Base-by-base conservation (phyloP, 2,329 filamentous ascomycete species). In the Diplodia corticola region DNA sequence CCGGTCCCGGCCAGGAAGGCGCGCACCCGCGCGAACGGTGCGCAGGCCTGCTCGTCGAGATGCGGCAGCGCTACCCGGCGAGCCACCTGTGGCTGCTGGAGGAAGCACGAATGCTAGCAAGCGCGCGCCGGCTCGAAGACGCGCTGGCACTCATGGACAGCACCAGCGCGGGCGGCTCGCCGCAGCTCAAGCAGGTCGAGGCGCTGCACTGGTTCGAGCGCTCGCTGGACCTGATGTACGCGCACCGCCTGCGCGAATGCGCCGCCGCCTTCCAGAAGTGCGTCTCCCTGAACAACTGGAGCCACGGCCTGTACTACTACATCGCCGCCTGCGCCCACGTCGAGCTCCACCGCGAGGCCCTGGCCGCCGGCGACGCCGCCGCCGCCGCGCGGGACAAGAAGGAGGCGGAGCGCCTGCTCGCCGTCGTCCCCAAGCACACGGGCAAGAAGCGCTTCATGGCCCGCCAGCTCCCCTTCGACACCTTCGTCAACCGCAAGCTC, bases 371-470 rank as follows among this genome's bases (percentile, higher is more conserved):
- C 35, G 57, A 61, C n/a, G 28, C 2, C 10, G 28, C 22, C n/a
- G 12, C 4, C 1, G 57, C 57, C 12, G n/a, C 76, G 3, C 74
- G 72, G 0, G 75, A 26, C 63, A 55, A 55, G 37, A 17, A 28
- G 20, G 37, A 64, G 68, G 91, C 93, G 0, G 88, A 89, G 60
- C 85, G 90, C 65, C 85, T 90, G 59, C 82, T 97, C 69, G 84
- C 86, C 48, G 90, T 89, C 72, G 91, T 90, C 0, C 89, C 91
- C 0, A 83, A 86, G 0, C 84, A 91, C 59, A 89, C 91, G 0
- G 93, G 93, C 46, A 93, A 91, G 79, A 97, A 96, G 80, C 88
- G 88, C 48, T 92, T 99, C 77, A 91, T 98, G 90, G 90, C 92
- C 0, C 87, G 90, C 24, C 92, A 96, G 72, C 82, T 98, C 12